Conservation (phyloP, 371 early-diverging fungal genomes). For the Lichtheimia ramosa region DNA sequence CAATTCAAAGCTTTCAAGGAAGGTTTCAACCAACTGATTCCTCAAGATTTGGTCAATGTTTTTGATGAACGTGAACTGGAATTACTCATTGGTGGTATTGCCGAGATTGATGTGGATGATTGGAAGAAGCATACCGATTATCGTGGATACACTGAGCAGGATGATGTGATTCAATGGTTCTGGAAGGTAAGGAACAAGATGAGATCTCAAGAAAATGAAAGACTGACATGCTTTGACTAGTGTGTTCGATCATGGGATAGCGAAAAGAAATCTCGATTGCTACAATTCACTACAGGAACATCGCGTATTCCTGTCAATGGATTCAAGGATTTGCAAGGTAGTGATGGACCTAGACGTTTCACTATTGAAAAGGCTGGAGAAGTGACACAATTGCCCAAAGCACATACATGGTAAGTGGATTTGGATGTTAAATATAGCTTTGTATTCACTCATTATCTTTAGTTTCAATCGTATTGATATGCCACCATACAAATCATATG, state of each 20-base stretch:
- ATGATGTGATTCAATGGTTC: slow-evolving; percentile 97
- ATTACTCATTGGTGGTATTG: slow-evolving; percentile 96
- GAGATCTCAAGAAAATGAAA: background rate
- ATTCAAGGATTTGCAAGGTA: slow-evolving; percentile 96
- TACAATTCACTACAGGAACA: slow-evolving; percentile 99
- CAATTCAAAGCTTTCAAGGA: slow-evolving; percentile 93
- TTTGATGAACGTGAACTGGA: slow-evolving; percentile 99
- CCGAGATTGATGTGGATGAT: slow-evolving; percentile 98
- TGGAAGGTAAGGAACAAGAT: slow-evolving; percentile 73
- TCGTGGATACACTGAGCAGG: slow-evolving; percentile 93
- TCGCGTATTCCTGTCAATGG: slow-evolving; percentile 98
- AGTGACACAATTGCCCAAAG: slow-evolving; percentile 82
- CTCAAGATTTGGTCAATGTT: slow-evolving; percentile 88
- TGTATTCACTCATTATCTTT: background rate
- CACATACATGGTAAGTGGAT: slow-evolving; percentile 85
- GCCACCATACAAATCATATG: slow-evolving; percentile 84
- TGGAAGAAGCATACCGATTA: slow-evolving; percentile 99
- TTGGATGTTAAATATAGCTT: background rate
- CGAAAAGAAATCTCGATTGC: slow-evolving; percentile 91
- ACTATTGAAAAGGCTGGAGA: slow-evolving; percentile 96
- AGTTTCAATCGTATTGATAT: slow-evolving; percentile 96
- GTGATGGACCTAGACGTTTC: slow-evolving; percentile 95
- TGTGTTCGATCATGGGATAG: slow-evolving; percentile 85
- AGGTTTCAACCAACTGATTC: slow-evolving; percentile 96
- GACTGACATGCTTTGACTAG: slow-evolving; percentile 19